A percentile compares a stretch with the other conserved stretches of the same genome.
These are phyloP conservation scores for Aspergillus pseudoviridinutans DNA, from an alignment of 2,329 filamentous ascomycete genomes.

Conservation along the genomic window DNA sequence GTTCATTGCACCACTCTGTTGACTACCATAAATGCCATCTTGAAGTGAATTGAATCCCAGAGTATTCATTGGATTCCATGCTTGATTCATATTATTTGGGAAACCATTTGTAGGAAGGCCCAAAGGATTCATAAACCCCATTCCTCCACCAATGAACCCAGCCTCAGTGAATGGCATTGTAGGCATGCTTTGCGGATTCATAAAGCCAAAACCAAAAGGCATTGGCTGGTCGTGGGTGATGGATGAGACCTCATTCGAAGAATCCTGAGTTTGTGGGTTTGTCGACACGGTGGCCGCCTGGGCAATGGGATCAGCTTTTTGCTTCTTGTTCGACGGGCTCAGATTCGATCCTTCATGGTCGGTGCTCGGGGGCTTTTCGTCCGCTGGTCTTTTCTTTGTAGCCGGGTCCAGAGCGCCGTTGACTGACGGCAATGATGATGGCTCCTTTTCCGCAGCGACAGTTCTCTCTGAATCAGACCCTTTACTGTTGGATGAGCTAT, in stretches of 20 bases:
- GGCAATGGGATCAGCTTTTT: slow-evolving; percentile 40
- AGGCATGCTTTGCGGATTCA: slow-evolving; percentile 29
- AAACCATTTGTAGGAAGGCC: slow-evolving; percentile 31
- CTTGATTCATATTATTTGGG: slow-evolving; percentile 29
- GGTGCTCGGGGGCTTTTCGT: slow-evolving; percentile 59
- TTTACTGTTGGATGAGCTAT: slow-evolving; percentile 18
- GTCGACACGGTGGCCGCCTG: slow-evolving; percentile 5
- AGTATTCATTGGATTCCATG: slow-evolving; percentile 45
- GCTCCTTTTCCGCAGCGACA: slow-evolving; percentile 16
- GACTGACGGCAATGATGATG: slow-evolving; percentile 28
- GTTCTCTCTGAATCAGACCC: slow-evolving; percentile 11
- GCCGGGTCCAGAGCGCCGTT: slow-evolving; percentile 32
- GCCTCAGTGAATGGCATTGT: slow-evolving; percentile 32
- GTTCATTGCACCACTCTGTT: slow-evolving; percentile 28
- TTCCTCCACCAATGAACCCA: slow-evolving; percentile 28
- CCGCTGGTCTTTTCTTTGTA: slow-evolving; percentile 77
- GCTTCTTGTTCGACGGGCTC: slow-evolving; percentile 38
- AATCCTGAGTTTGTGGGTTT: slow-evolving; percentile 14
- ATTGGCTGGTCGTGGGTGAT: slow-evolving; percentile 33
- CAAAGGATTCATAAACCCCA: slow-evolving; percentile 41
- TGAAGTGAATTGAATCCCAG: slow-evolving; percentile 36
- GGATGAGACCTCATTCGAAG: slow-evolving; percentile 12
- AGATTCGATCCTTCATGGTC: slow-evolving; percentile 42
- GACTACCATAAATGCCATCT: slow-evolving; percentile 34
- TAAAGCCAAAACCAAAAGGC: slow-evolving; percentile 31